Conservation (phyloP, 2,329 filamentous ascomycete species). For the Diaporthe longicolla region DNA sequence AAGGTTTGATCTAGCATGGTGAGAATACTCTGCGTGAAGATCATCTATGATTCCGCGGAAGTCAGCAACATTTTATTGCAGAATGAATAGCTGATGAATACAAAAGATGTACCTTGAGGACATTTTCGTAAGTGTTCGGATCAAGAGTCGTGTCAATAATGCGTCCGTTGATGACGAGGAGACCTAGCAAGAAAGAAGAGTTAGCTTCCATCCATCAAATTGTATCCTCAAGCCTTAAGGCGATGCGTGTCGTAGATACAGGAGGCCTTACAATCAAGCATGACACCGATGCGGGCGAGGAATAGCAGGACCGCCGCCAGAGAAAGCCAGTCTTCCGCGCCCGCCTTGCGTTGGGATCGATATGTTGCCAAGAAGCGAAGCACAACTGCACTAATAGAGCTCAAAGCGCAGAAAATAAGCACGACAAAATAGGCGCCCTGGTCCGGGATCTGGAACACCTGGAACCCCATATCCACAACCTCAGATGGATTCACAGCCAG, state of each 20-base stretch:
- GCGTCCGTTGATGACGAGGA: not conserved
- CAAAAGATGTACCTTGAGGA: no score
- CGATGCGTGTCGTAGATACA: fast-evolving
- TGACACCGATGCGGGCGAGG: not conserved
- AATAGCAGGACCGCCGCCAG: not conserved
- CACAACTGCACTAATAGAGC: not conserved
- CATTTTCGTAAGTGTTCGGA: not conserved
- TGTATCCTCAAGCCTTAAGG: fast-evolving
- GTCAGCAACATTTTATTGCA: no score
- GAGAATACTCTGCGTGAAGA: not conserved
- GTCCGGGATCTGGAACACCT: not conserved
- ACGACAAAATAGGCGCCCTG: constrained; percentile 1
- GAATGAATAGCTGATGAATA: no score
- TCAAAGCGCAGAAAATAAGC: not conserved
- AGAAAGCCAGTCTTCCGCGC: constrained; percentile 10
- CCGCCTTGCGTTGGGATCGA: not conserved
- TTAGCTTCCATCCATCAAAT: no score
- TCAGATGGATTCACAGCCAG: no score
- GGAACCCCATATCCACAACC: no score
- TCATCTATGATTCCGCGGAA: not conserved
- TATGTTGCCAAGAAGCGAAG: constrained; percentile 12
- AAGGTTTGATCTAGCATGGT: constrained; percentile 15
- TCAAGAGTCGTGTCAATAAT: not conserved
- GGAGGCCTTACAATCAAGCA: not conserved
- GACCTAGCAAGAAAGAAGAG: no score